Evolutionary conservation across 1,139 yeast species (phyloP).

Genomic region (Saccharomycopsis phalli): DNA sequence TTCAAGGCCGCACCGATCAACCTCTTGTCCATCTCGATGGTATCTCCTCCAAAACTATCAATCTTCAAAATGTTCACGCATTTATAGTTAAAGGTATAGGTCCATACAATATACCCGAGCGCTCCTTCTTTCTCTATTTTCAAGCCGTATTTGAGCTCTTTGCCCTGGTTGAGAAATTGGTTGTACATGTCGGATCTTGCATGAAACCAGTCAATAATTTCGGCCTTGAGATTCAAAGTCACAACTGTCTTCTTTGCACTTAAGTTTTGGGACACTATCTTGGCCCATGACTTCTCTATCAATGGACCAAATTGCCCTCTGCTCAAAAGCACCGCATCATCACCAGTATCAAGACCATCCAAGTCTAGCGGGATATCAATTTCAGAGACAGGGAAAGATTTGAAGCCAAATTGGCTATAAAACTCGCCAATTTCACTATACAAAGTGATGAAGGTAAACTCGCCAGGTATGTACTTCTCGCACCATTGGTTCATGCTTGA

Average conservation of each 20-base stretch:
- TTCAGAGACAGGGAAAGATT: conserved; percentile 36
- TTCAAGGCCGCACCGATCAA: conserved; percentile 5
- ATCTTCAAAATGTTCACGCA: conserved; percentile 9
- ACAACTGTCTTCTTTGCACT: conserved; percentile 26
- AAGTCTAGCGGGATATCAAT: conserved; percentile 15
- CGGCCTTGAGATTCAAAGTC: conserved; percentile 32
- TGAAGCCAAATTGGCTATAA: conserved; percentile 51
- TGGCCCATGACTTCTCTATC: neutral
- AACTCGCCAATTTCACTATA: conserved; percentile 72
- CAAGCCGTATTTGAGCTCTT: conserved; percentile 7
- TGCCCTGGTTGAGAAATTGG: neutral
- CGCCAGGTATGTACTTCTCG: conserved; percentile 27
- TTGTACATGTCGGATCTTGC: conserved; percentile 7
- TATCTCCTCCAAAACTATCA: neutral
- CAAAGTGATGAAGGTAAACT: conserved; percentile 34
- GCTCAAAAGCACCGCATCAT: too few species aligned
- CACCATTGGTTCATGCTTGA: conserved; percentile 27
- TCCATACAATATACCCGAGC: conserved; percentile 15
- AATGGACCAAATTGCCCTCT: too few species aligned
- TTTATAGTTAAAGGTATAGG: conserved; percentile 8
- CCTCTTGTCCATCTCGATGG: neutral
- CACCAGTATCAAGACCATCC: too few species aligned
- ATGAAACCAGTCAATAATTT: conserved; percentile 23
- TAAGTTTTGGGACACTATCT: too few species aligned
- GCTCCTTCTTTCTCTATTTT: conserved; percentile 1